Base-by-base conservation (phyloP, 1,284 basidiomycete genomes). In the Fomitiporia mediterranea region DNA sequence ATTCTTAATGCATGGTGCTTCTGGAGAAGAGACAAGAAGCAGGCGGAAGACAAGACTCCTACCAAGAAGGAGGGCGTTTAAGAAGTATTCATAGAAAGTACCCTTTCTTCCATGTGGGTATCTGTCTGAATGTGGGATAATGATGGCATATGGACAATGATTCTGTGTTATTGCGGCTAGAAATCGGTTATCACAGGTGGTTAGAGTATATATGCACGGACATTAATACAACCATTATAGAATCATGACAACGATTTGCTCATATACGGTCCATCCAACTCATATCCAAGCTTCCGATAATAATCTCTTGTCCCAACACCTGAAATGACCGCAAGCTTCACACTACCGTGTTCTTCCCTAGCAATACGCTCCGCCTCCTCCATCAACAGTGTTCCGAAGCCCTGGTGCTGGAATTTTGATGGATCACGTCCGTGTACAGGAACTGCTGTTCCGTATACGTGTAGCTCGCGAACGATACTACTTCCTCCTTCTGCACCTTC, bases 291-390 rank as follows among this genome's bases (percentile, higher is more conserved):
- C 66, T 92, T 85, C 60, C 93, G 82, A 71, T 98, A 97, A 70
- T 98, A 98, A 69, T 95, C 94, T 64, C 92, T 81, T 23, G 93
- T 98, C 23, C 95, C 94, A 52, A 98, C 93, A 80, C 93, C 94
- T 27, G 94, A 95, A 64, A 99, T 99, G 60, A 99, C 97, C 15
- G 92, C 97, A 35, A 99, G 73, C 72, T 96, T 96, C 56, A 86
- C 74, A 69, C 93, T 97, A 1, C 92, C 95, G 69, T 99, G 97
- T 69, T 99, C 97, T 66, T 98, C 96, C 61, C 88, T 78, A n/a
- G 97, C 94, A 73, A 99, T 99, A 61, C 94, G 80, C 72, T 99
- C 97, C 1, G 97, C 97, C 74, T 99, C 96, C 70, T 99, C 97
- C 97, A 99, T 99, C 58, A 99, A 74, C 59, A 99, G 70, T 25